Evolutionary conservation across 768 basidiomycete species (phyloP).

Genomic region (Sporobolomyces roseus): DNA sequence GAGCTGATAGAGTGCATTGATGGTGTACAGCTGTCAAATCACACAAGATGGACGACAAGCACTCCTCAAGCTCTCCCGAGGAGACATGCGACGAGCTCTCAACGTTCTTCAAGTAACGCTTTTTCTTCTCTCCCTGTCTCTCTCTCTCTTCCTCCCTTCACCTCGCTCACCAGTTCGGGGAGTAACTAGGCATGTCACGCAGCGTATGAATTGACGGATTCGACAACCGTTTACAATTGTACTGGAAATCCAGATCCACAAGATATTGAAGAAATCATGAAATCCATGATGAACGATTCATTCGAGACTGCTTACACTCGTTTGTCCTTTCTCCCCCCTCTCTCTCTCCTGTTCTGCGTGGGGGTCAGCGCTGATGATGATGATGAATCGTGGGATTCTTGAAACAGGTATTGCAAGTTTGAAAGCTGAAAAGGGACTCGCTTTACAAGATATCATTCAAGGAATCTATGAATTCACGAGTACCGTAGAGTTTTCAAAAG

Average conservation of each 20-base stretch:
- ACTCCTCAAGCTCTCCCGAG: constrained; percentile 85
- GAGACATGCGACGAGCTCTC: constrained; percentile 94
- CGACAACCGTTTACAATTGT: constrained; percentile 90
- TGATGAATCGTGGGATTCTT: background rate
- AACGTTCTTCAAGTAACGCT: constrained; percentile 75
- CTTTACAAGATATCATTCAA: constrained; percentile 85
- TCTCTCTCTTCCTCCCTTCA: background rate
- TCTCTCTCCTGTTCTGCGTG: background rate
- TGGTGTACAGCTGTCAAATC: constrained; percentile 78
- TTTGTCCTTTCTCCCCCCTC: constrained; percentile 39
- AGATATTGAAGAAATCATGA: constrained; percentile 88
- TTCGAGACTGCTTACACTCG: constrained; percentile 77
- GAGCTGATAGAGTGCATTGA: too few species aligned
- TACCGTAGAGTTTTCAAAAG: constrained; percentile 75
- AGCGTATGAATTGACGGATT: constrained; percentile 81
- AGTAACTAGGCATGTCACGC: constrained; percentile 80
- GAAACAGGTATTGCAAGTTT: constrained; percentile 72
- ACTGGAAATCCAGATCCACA: constrained; percentile 93
- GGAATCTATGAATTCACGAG: constrained; percentile 88
- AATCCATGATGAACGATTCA: constrained; percentile 92
- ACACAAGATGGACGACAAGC: constrained; percentile 82
- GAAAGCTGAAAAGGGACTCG: constrained; percentile 87
- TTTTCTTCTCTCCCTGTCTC: background rate
- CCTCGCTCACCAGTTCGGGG: background rate
- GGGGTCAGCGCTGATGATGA: background rate